phyloP scores from a whole-genome alignment of 495 filamentous ascomycete species.

The Xylaria intraflava region DNA sequence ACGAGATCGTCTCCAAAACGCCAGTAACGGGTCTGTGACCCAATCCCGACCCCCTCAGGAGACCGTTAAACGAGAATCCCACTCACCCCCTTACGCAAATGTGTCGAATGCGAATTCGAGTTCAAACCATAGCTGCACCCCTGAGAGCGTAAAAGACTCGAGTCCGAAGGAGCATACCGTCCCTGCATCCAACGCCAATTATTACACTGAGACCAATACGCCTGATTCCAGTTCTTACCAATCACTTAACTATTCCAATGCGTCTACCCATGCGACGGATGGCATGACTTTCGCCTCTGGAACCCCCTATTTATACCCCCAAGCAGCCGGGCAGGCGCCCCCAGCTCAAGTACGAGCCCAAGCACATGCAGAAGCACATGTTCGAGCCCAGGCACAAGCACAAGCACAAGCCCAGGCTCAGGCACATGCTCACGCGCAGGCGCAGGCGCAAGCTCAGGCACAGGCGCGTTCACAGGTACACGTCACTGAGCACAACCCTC shows the following conservation, averaged over 20 bases:
- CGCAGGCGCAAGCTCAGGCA: conserved; percentile 19
- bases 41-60: conserved; percentile 20
- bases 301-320: conserved; percentile 21
- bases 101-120: conserved; percentile 15
- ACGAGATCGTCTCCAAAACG: conserved; percentile 29
- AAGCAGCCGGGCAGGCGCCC: conserved; percentile 17
- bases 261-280: conserved; percentile 17
- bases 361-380: conserved; percentile 10
- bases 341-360: conserved; percentile 19
- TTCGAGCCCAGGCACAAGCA: conserved; percentile 18
- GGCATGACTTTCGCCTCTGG: conserved; percentile 18
- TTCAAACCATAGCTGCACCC: conserved; percentile 12
- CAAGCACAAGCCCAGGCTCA: conserved; percentile 14
- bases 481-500: conserved; percentile 20
- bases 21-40: conserved; percentile 14
- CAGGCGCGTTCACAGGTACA: conserved; percentile 18
- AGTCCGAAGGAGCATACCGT: conserved; percentile 20
- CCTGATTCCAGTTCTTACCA: conserved; percentile 19
- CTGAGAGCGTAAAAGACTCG: conserved; percentile 15
- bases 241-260: conserved; percentile 17
- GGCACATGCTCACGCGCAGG: conserved; percentile 18
- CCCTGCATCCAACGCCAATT: conserved; percentile 15
- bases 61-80: conserved; percentile 22
- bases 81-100: conserved; percentile 22
- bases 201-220: conserved; percentile 17